Percentiles rank a stretch among this genome's conserved stretches.
Evolutionary conservation across 2,329 filamentous ascomycete species (phyloP).

Genomic region (Paraphoma sp.): DNA sequence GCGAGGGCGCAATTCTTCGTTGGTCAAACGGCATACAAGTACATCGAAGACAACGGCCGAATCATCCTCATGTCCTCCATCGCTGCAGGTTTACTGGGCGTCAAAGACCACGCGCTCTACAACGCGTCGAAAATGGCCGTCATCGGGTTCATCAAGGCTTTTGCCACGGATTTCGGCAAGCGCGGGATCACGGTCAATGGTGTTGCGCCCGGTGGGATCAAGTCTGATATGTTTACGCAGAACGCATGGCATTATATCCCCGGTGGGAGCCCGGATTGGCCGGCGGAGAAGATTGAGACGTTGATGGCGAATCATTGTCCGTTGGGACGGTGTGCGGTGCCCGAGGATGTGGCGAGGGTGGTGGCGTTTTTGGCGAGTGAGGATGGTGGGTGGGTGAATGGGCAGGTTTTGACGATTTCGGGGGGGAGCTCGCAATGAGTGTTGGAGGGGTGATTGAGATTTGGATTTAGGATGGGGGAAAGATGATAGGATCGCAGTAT

Average conservation of each 20-base stretch:
- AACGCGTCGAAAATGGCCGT: conserved; percentile 75
- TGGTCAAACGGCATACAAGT: conserved; percentile 75
- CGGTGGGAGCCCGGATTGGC: conserved; percentile 56
- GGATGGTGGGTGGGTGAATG: conserved; percentile 50
- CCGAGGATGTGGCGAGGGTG: conserved; percentile 53
- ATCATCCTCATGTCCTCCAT: conserved; percentile 79
- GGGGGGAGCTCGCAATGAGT: conserved; percentile 48
- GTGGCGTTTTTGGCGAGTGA: conserved; percentile 50
- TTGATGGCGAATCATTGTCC: conserved; percentile 60
- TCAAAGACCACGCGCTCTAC: conserved; percentile 75
- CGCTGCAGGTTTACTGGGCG: conserved; percentile 69
- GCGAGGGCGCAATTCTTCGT: conserved; percentile 78
- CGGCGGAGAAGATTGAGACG: conserved; percentile 57
- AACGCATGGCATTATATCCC: conserved; percentile 64
- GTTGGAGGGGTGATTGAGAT: neutral
- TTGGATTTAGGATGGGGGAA: no score
- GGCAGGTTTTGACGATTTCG: conserved; percentile 51
- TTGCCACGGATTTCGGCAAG: conserved; percentile 73
- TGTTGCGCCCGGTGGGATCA: conserved; percentile 75
- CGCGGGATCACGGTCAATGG: conserved; percentile 75
- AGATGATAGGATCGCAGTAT: no score
- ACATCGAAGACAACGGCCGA: conserved; percentile 72
- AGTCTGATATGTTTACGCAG: conserved; percentile 76
- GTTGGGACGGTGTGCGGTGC: conserved; percentile 55
- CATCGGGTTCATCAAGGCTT: conserved; percentile 74